Conservation (phyloP, 139 green algal genomes). For the Klebsormidium nitens region DNA sequence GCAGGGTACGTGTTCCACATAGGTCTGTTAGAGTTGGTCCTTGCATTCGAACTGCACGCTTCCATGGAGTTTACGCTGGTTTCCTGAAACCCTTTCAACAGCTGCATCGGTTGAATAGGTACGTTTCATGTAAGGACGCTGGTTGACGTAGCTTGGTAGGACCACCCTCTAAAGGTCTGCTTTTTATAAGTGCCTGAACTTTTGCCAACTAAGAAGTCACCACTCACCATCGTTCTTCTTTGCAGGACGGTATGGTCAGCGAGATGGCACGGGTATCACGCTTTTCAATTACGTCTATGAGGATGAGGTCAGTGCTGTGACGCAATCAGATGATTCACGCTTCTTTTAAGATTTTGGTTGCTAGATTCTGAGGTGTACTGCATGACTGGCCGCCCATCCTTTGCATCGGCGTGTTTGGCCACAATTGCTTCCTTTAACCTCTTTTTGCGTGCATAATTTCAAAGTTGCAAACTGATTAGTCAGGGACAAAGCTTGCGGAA, state of each 20-base stretch:
- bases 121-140: background rate
- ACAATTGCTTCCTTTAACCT: too few species aligned
- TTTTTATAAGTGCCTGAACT: background rate
- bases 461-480: conserved; percentile 3
- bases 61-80: background rate
- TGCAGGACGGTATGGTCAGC: conserved; percentile 6
- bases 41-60: background rate
- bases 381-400: background rate
- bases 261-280: background rate
- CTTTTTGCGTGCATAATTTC: too few species aligned
- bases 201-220: background rate
- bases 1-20: background rate
- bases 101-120: background rate
- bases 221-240: background rate
- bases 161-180: background rate
- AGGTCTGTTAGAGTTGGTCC: background rate
- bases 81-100: background rate
- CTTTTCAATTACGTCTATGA: background rate
- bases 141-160: background rate
- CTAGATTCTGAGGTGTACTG: conserved; percentile 3
- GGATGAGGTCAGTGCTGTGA: background rate
- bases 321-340: background rate
- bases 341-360: conserved; percentile 15
- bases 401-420: too few species aligned
- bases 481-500: background rate